Conservation (phyloP, 495 filamentous ascomycete species). For the Neurospora sp. region DNA sequence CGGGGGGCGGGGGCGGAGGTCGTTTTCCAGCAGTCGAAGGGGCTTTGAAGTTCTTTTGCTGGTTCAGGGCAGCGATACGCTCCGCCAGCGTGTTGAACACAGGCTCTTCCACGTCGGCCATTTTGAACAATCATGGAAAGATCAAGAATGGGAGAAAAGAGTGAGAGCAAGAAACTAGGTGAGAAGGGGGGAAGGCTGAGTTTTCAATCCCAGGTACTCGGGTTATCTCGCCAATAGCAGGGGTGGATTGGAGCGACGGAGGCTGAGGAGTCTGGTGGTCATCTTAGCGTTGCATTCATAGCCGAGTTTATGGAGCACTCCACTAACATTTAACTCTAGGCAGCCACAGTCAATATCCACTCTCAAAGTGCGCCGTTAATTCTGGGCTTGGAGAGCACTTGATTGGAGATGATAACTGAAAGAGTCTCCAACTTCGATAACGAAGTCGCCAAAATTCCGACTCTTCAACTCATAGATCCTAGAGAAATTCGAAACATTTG, state of each 20-base stretch:
- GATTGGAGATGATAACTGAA: not conserved
- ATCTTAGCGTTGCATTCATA: not conserved
- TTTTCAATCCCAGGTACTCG: not conserved
- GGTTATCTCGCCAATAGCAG: not conserved
- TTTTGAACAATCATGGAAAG: constrained; percentile 12
- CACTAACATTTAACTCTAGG: not conserved
- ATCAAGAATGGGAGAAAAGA: not conserved
- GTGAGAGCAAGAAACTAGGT: not conserved
- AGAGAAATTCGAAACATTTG: not conserved
- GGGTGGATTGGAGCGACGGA: not conserved
- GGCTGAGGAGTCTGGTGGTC: not conserved
- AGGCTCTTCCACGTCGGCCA: constrained; percentile 46
- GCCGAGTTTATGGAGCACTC: not conserved
- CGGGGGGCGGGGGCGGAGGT: constrained; percentile 38
- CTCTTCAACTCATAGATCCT: not conserved
- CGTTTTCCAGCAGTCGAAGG: constrained; percentile 28
- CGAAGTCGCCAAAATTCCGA: not conserved
- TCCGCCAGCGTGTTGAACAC: constrained; percentile 44
- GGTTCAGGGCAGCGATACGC: constrained; percentile 46
- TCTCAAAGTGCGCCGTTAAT: not conserved
- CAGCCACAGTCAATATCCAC: not conserved
- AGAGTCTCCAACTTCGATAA: not conserved
- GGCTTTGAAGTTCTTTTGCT: constrained; percentile 38
- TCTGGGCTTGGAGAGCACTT: not conserved
- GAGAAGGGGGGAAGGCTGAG: not conserved